Evolutionary conservation across 1,139 yeast genomes (phyloP).

Genomic region (Saccharomyces hybrid): DNA sequence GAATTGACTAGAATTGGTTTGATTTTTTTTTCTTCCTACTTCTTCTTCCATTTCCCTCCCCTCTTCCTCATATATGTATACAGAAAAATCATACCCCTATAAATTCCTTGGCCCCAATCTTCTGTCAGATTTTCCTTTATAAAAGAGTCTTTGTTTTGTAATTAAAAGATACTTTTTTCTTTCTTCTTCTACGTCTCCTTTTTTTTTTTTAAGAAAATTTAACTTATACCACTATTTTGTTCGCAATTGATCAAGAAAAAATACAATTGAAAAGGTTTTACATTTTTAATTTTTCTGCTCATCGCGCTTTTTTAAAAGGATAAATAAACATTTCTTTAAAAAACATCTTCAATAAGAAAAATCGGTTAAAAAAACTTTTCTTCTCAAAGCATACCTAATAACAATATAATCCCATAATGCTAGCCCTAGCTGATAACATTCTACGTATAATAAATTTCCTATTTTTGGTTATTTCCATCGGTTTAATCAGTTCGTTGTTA

Average conservation of each 20-base stretch:
- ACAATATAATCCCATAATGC: conserved; percentile 17
- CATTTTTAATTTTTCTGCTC: neutral
- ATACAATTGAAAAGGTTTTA: neutral
- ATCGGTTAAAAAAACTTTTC: neutral
- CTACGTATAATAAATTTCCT: conserved; percentile 69
- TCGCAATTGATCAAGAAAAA: neutral
- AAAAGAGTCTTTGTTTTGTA: neutral
- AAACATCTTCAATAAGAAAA: neutral
- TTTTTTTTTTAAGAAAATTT: neutral
- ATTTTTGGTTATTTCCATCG: conserved; percentile 70
- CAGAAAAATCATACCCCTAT: neutral
- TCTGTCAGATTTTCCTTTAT: neutral
- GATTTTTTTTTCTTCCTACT: neutral
- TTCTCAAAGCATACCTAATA: neutral
- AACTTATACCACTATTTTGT: neutral
- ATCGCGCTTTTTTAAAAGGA: neutral
- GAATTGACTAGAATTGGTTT: neutral
- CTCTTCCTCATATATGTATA: neutral
- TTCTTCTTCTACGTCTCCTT: neutral
- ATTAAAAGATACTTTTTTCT: neutral
- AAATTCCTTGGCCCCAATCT: neutral
- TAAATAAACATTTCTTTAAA: neutral
- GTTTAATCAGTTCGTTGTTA: conserved; percentile 79
- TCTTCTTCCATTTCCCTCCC: neutral
- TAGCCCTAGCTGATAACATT: conserved; percentile 57